Evolutionary conservation across 805 yeast genomes (phyloP).

Genomic region (Saturnispora hagleri): DNA sequence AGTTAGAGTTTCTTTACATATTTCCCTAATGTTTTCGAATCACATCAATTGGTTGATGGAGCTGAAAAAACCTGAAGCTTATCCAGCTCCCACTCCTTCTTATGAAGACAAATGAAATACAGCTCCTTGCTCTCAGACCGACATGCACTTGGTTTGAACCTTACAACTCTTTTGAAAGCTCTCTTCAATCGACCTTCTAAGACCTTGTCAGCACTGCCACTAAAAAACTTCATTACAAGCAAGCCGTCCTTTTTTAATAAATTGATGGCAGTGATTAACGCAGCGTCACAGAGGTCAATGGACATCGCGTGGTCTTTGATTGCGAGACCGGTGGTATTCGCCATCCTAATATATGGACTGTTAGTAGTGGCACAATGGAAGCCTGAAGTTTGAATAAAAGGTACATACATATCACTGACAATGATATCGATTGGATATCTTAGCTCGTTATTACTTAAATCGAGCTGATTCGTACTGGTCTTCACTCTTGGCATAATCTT

Average conservation of each 20-base stretch:
- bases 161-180: conserved; percentile 53
- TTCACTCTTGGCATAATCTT: background rate
- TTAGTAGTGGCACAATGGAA: conserved; percentile 60
- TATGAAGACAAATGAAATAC: conserved; percentile 61
- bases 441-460: conserved; percentile 1
- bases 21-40: too few relatives aligned
- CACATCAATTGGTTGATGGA: background rate
- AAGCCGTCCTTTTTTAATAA: conserved; percentile 62
- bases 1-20: too few relatives aligned
- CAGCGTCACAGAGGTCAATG: conserved; percentile 90
- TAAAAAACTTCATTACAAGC: conserved; percentile 74
- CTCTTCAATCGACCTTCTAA: conserved; percentile 50
- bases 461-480: background rate
- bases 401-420: conserved; percentile 78
- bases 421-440: conserved; percentile 50
- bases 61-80: conserved; percentile 35
- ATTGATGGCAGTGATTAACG: conserved; percentile 64
- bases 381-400: conserved; percentile 41
- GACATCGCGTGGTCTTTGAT: conserved; percentile 77
- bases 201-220: conserved; percentile 68
- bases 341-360: conserved; percentile 82
- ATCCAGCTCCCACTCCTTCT: conserved; percentile 33
- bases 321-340: conserved; percentile 77
- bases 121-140: conserved; percentile 73
- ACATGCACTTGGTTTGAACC: conserved; percentile 76